Evolutionary conservation across 345 rosid species (phyloP).

Genomic region (Moricandia moricandioides): DNA sequence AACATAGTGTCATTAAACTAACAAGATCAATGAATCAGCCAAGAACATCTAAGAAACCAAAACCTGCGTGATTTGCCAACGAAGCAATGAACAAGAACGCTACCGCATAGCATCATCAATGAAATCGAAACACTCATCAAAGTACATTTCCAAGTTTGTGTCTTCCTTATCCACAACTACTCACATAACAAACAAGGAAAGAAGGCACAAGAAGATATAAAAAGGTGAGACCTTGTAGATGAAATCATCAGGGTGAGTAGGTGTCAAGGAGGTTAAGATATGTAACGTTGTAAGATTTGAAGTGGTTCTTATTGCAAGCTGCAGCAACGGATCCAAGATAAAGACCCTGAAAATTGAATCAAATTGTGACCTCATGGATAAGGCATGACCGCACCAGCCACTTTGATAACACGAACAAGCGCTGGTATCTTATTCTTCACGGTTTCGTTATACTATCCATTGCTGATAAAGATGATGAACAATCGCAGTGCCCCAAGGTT

Average conservation of each 20-base stretch:
- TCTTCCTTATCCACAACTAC: constrained; percentile 63
- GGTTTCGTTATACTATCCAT: constrained; percentile 44
- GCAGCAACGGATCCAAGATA: constrained; percentile 52
- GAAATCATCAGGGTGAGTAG: constrained; percentile 45
- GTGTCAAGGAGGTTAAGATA: constrained; percentile 42
- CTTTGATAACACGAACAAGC: constrained; percentile 44
- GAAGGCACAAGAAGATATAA: background rate
- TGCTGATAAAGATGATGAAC: constrained; percentile 9
- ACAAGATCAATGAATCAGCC: background rate
- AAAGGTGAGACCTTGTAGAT: constrained; percentile 34
- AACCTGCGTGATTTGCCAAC: constrained; percentile 45
- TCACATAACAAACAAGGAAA: constrained; percentile 7
- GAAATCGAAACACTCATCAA: constrained; percentile 64
- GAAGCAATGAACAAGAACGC: constrained; percentile 50
- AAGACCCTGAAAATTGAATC: constrained; percentile 53
- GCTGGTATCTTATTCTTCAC: constrained; percentile 46
- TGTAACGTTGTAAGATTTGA: constrained; percentile 47
- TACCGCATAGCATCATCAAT: constrained; percentile 51
- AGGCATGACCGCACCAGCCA: constrained; percentile 40
- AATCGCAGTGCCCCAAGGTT: too few species aligned
- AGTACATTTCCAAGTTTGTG: constrained; percentile 51
- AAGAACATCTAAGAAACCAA: constrained; percentile 20
- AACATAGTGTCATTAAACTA: background rate
- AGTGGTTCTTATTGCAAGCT: constrained; percentile 43
- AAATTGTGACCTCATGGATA: too few species aligned